Base-by-base conservation (phyloP, 352 stramenopile genomes). In the Albugo candida region DNA sequence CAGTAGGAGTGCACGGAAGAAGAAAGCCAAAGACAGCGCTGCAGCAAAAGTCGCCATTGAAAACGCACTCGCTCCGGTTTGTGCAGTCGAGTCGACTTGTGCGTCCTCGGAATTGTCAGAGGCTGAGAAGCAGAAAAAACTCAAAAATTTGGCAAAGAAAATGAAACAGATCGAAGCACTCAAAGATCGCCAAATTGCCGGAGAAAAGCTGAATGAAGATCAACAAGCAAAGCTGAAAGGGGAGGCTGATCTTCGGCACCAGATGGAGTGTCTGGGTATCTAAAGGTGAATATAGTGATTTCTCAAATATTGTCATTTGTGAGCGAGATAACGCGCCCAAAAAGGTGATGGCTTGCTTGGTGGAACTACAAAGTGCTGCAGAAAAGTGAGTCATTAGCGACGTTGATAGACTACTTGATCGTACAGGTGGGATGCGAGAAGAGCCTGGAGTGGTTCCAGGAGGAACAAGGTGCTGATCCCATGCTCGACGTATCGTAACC, bases 81-180 rank as follows among this genome's bases (percentile, higher is more conserved):
- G 64, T 18, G 36, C 3, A 8, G 20, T 10, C 3, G 38, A 43
- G 38, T 8, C 24, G 24, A 43, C 17, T 8, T 43, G 38, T 24
- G 20, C 38, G 17, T 47, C 61, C 47, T 17, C 54, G 16, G 50
- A 46, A 2, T 49, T 36, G 4, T 40, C 41, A 20, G 53, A 67
- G 49, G 41, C 63, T 37, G 54, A 58, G 43, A 34, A 45, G 16
- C 70, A 81, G 45, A 91, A 91, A 59, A 86, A 85, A 51, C 59
- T 79, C 46, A 91, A 91, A 63, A 58, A 56, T 10, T 54, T 91
- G 49, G 61, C 71, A 52, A 91, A 91, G 61, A 91, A 88, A 55
- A 62, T 91, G 45, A 91, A 91, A 63, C 78, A 91, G 58, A 91
- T 91, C 47, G 70, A 86, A 52, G 53, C 63, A 36, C 71, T 88